phyloP scores from a whole-genome alignment of 2,329 filamentous ascomycete species.

The Whalleya microplaca region DNA sequence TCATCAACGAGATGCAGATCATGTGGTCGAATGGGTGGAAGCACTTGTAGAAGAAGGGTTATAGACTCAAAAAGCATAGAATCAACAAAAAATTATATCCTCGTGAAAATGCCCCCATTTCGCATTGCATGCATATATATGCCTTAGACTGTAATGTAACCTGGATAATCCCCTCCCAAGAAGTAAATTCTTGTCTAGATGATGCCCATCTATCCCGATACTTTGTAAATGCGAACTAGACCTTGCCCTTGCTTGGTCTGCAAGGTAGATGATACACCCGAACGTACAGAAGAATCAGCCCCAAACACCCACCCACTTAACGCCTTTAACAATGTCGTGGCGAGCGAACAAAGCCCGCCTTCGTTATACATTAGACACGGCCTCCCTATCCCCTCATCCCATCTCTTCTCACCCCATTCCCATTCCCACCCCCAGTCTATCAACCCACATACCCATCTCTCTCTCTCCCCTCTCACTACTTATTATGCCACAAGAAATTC shows the following conservation, averaged over 20 bases:
- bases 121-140: not conserved
- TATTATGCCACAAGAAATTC: slow-evolving; percentile 87
- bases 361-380: too few relatives aligned
- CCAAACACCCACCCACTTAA: slow-evolving; percentile 12
- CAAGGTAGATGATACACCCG: slow-evolving; percentile 3
- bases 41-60: slow-evolving; percentile 48
- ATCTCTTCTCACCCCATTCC: not conserved
- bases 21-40: slow-evolving; percentile 62
- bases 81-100: slow-evolving; percentile 7
- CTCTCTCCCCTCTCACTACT: slow-evolving; percentile 41
- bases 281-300: slow-evolving; percentile 1
- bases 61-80: slow-evolving; percentile 12
- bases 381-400: too few relatives aligned
- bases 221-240: slow-evolving; percentile 10
- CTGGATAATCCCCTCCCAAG: not conserved
- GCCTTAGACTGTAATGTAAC: too few relatives aligned
- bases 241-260: slow-evolving; percentile 3
- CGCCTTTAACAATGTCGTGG: slow-evolving; percentile 15
- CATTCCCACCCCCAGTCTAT: too few relatives aligned
- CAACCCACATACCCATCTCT: not conserved
- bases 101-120: slow-evolving; percentile 3
- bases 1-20: slow-evolving; percentile 65
- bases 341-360: not conserved
- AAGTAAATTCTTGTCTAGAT: not conserved
- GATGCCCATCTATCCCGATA: slow-evolving; percentile 2